Evolutionary conservation across 2,329 filamentous ascomycete species (phyloP), one percentile per base, ranked within the genome.

Genomic region (Trichoderma sp.): DNA sequence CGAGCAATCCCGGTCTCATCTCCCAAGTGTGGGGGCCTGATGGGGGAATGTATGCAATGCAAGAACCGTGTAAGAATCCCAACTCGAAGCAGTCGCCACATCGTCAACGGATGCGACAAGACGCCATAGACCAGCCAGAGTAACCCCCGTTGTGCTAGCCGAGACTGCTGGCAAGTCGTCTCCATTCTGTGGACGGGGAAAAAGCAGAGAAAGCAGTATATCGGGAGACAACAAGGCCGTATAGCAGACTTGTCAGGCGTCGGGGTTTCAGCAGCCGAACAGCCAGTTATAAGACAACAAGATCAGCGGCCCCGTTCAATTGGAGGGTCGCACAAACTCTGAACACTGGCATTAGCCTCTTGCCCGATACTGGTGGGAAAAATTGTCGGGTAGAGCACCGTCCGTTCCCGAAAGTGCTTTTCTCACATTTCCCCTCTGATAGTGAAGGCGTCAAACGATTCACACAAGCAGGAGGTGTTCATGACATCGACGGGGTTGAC

Each of bases 361-460:
- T 39, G 26, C n/a, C 14, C n/a, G n/a, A 26, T 26, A 15, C 19
- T 47, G 9, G 41, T 28, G n/a, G 19, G 34, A 15, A 17, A 52
- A 45, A 45, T 19, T 34, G 12, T 64, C 61, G 61, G 61, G 44
- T 64, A 64, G 54, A 57, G 52, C 61, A 64, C 61, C 57, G 21
- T 47, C 45, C 44, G 44, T 45, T 55, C 41, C 60, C 60, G 60
- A 45, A 26, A 44, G 26, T 34, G 17, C 41, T 34, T 47, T 24
- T 28, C 26, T 39, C 28, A 47, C 39, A 47, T 39, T 41, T 41
- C 45, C 50, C 15, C 41, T 41, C 28, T 39, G 43, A 47, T 12
- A 10, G 6, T 39, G 41, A 54, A 54, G 12, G 21, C 39, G 41
- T 34, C 51, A 55, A 54, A 39, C 41, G 39, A 24, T 45, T 55